Evolutionary conservation across 2,329 filamentous ascomycete species (phyloP).

Genomic region (Aureobasidium uvarum): DNA sequence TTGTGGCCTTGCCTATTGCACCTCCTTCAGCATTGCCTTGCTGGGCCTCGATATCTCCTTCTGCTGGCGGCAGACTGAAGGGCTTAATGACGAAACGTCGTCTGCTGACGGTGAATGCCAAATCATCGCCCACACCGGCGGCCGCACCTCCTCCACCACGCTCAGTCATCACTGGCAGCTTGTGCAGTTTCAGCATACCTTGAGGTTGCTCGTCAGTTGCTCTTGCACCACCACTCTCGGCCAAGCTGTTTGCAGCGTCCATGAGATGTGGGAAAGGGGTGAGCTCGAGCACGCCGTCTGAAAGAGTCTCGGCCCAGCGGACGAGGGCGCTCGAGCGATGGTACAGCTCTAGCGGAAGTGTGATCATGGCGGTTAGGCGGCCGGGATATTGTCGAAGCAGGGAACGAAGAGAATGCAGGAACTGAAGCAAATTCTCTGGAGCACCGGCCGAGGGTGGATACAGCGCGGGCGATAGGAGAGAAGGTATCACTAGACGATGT

Average conservation of each 20-base stretch:
- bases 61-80: conserved; percentile 83
- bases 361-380: conserved; percentile 69
- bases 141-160: conserved; percentile 76
- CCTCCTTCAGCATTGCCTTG: conserved; percentile 42
- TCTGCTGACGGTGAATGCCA: conserved; percentile 85
- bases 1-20: conserved; percentile 46
- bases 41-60: conserved; percentile 67
- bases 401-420: conserved; percentile 74
- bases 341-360: conserved; percentile 76
- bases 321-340: conserved; percentile 72
- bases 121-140: conserved; percentile 68
- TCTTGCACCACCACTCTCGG: conserved; percentile 51
- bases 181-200: conserved; percentile 79
- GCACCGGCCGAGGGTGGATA: conserved; percentile 68
- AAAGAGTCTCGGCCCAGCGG: conserved; percentile 80
- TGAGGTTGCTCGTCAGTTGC: conserved; percentile 73
- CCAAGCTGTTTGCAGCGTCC: conserved; percentile 49
- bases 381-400: conserved; percentile 67
- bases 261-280: conserved; percentile 66
- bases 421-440: conserved; percentile 73
- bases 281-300: conserved; percentile 83
- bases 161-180: conserved; percentile 80
- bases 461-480: conserved; percentile 78
- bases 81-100: conserved; percentile 81
- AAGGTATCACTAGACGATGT: conserved; percentile 82